phyloP scores from a whole-genome alignment of 352 stramenopile genomes.

The Saprolegnia diclina region DNA sequence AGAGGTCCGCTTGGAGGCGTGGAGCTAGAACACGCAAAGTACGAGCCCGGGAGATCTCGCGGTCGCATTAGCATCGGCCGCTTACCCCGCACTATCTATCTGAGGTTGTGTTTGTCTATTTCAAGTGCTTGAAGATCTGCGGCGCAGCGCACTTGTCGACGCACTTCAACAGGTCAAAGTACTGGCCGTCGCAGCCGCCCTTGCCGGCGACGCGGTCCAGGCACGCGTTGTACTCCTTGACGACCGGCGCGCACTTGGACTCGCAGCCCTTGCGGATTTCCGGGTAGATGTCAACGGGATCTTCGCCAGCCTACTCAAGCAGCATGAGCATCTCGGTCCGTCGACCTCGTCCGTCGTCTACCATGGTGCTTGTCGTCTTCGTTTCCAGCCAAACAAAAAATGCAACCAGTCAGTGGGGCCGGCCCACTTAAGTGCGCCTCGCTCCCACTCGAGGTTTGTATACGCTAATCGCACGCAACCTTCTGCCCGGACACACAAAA shows the following conservation, averaged over 20 bases:
- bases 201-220: conserved; percentile 87
- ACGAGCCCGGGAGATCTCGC: background rate
- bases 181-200: conserved; percentile 92
- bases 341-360: background rate
- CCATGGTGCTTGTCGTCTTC: conserved; percentile 2
- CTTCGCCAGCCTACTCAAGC: conserved; percentile 57
- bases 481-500: background rate
- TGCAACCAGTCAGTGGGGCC: conserved; percentile 21
- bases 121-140: conserved; percentile 93
- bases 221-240: conserved; percentile 89
- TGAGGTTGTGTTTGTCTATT: conserved; percentile 47
- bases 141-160: conserved; percentile 93
- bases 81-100: background rate
- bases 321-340: background rate
- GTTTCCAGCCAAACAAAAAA: conserved; percentile 27
- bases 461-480: background rate
- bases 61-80: background rate
- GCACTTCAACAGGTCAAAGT: conserved; percentile 94
- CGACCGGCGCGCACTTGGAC: conserved; percentile 83
- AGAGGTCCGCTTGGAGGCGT: no score
- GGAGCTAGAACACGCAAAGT: background rate
- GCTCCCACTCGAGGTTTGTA: background rate
- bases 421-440: background rate
- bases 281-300: conserved; percentile 91
- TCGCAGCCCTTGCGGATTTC: conserved; percentile 89